Evolutionary conservation across 306 rosid genomes (phyloP), one percentile per base, ranked within the genome.

Genomic region (Casuarina glauca): DNA sequence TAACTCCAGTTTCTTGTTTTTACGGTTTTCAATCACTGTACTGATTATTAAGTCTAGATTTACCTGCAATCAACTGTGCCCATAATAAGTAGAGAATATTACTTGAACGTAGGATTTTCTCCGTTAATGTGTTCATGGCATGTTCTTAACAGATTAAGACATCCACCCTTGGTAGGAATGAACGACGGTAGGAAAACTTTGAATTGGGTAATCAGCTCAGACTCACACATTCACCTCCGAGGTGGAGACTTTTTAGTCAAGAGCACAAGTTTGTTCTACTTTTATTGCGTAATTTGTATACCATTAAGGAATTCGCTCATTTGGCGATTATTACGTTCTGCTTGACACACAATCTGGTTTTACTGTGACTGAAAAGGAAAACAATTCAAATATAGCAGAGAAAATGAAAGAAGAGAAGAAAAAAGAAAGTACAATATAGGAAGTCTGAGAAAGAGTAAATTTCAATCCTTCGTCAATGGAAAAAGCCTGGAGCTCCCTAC

Each of bases 281-380:
- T 43, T 70, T 73, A 79, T 46, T 63, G 39, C 38, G 66, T n/a
- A 48, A 50, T 46, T 26, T 45, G 64, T 52, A 26, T 76, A 32
- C 9, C 43, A 62, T 19, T 70, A 10, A 50, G 51, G 64, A 20
- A 9, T 58, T 58, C 5, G 3, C 57, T 1, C 39, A 58, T 5
- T 68, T 81, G 71, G 20, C 36, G 53, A 80, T 36, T 48, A 74
- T 46, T 17, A 63, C 43, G 42, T 76, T 38, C 42, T 69, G 73
- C 80, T 62, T 35, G 64, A 61, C 46, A 76, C 70, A 62, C 10
- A 39, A 38, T 66, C 48, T 11, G 38, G 20, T 19, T 13, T 4
- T 4, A 6, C 42, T 62, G 44, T 38, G 15, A 48, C 16, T 20
- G n/a, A 16, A 17, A 3, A 16, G 5, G 55, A 19, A 26, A 41